Evolutionary conservation across 345 rosid species (phyloP), one percentile per base, ranked within the genome.

Genomic region (Hevea brasiliensis): DNA sequence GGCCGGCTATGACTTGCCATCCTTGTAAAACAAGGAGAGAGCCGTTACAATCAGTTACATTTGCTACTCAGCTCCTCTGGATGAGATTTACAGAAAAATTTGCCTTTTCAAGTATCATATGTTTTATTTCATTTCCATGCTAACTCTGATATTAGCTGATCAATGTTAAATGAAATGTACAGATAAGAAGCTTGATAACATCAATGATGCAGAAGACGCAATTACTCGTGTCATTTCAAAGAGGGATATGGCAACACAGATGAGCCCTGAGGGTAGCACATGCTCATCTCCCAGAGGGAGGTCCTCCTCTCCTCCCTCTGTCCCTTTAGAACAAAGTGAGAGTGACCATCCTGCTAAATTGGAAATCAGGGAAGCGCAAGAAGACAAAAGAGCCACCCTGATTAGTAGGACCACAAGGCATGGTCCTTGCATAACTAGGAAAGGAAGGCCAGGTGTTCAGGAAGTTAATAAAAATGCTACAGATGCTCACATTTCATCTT

Each of bases 181-280:
- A 88, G 98, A 89, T 79, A 96, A 88, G 68, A 90, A 80, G 75
- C 61, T 60, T 47, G 91, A 83, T 44, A 83, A 27, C 18, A 29
- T 61, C 7, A 80, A 76, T 65, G 88, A 75, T 21, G 77, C 62
- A 6, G 88, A 82, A 73, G 81, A 59, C 61, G 45, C 17, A 23
- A 85, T 83, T 20, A 75, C 83, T 73, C 90, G 82, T 5, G 87
- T 68, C 24, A 74, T 84, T 60, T 88, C 92, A 12, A 74, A 89
- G 77, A 87, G 96, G 78, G 99, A 95, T 77, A 92, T 87, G 89
- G 91, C 98, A 10, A 92, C 99, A 8, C 98, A 95, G 77, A 95
- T 92, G 98, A 95, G 98, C 62, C 87, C 91, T 3, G 87, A 83
- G 5, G 81, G 79, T 48, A 80, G 83, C 65, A 72, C 74, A 76